Base-by-base conservation (phyloP, 805 yeast species). In the Suhomyces emberorum region DNA sequence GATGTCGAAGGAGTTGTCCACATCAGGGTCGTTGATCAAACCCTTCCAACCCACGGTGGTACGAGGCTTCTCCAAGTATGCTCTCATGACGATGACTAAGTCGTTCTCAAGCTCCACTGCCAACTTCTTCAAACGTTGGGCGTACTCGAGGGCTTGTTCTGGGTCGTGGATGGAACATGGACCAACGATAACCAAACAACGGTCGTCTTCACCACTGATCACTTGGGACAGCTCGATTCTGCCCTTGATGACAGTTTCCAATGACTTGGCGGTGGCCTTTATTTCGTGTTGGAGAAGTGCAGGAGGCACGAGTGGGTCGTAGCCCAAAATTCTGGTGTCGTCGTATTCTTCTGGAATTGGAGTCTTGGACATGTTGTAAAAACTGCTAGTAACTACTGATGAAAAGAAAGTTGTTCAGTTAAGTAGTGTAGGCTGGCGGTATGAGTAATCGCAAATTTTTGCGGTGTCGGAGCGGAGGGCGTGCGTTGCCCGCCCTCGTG, bases 31-130 rank as follows among this genome's bases (percentile, higher is more conserved):
- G 63, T 91, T 91, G 60, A 91, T 88, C 54, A 91, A 73, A 54
- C 98, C 98, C 68, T 91, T 91, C 98, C 98, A 91, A 47, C 98
- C 98, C 37, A 91, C 98, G 16, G 98, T 91, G 46, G 98, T 91
- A 73, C 98, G 83, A 55, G 98, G 98, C 68, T 91, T 91, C 69
- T 91, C 98, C 50, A 91, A 74, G 75, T 91, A 91, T 5, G 98
- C 98, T 71, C 98, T 83, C 98, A 91, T 91, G 46, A 91, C 77
- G 41, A 91, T 76, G 38, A 81, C 83, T 38, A 91, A 72, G 48
- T 91, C 98, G 37, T 72, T 77, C 43, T 79, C 63, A 45, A 86
- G 74, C 61, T 85, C 86, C 24, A 79, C 83, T 24, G 88, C 70
- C 38, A 87, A 67, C 41, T 68, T 68, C 60, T 77, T 76, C 49